These are phyloP conservation scores for Rutstroemia sp. DNA, from an alignment of 2,329 filamentous ascomycete species.

Conservation along the genomic window DNA sequence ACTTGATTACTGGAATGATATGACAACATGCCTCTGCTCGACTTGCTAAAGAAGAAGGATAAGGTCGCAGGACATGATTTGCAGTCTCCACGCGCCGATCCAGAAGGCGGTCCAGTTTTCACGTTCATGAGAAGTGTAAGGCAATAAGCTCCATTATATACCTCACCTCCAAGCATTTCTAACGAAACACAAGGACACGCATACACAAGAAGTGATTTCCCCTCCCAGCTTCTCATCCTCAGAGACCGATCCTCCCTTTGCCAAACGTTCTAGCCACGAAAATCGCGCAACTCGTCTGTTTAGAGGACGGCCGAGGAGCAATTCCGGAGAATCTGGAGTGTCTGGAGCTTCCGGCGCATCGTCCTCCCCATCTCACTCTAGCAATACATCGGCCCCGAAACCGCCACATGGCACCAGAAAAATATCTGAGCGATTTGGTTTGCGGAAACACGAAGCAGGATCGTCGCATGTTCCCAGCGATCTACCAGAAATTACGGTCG, in stretches of 20 bases:
- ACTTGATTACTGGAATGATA: neutral
- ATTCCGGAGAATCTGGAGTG: constrained; percentile 38
- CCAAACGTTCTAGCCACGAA: constrained; percentile 11
- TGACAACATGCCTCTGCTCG: constrained; percentile 48
- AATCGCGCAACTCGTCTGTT: constrained; percentile 28
- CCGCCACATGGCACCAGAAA: constrained; percentile 29
- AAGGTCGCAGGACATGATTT: constrained; percentile 36
- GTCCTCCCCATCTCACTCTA: constrained; percentile 11
- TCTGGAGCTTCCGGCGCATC: constrained; percentile 22
- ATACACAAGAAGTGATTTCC: constrained; percentile 69
- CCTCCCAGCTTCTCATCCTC: constrained; percentile 48
- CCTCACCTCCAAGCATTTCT: constrained; percentile 1
- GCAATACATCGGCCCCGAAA: constrained; percentile 5
- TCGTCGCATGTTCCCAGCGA: constrained; percentile 72
- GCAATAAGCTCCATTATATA: neutral
- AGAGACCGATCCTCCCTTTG: constrained; percentile 26
- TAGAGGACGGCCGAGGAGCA: constrained; percentile 34
- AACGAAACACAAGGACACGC: constrained; percentile 49
- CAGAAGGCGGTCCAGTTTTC: constrained; percentile 43
- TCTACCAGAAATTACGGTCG: constrained; percentile 62
- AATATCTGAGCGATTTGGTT: constrained; percentile 64
- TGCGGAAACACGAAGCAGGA: constrained; percentile 49
- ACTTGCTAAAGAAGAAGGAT: constrained; percentile 57
- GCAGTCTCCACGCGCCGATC: constrained; percentile 20
- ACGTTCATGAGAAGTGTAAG: constrained; percentile 66